Conservation (phyloP, 2,329 filamentous ascomycete species). For the Chaetoscypha palmicola region DNA sequence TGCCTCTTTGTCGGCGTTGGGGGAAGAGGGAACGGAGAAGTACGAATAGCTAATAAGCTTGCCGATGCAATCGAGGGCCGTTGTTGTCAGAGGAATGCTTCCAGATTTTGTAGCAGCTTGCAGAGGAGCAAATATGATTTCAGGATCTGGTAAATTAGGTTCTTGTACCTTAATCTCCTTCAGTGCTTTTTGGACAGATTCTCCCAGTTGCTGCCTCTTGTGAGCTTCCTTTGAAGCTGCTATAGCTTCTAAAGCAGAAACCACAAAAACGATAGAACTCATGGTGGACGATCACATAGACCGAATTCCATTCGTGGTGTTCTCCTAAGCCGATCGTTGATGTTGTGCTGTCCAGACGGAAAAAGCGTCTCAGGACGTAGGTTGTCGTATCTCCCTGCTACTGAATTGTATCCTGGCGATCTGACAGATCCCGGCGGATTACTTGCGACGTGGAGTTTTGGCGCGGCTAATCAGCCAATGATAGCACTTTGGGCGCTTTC, state of each 20-base stretch:
- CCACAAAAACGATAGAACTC: conserved; percentile 93
- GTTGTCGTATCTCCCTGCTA: no score
- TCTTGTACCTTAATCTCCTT: conserved; percentile 81
- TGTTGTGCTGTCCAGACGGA: background rate
- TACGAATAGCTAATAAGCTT: conserved; percentile 99
- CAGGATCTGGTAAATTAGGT: conserved; percentile 74
- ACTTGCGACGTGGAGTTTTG: background rate
- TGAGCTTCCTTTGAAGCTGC: conserved; percentile 85
- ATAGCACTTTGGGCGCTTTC: background rate
- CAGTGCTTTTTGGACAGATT: conserved; percentile 74
- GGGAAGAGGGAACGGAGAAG: conserved; percentile 66
- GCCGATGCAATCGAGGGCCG: conserved; percentile 93
- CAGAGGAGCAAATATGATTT: conserved; percentile 84
- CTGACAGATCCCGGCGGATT: background rate
- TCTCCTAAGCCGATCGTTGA: background rate
- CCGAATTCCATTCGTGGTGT: conserved; percentile 12
- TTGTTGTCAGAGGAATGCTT: conserved; percentile 79
- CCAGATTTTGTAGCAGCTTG: conserved; percentile 82
- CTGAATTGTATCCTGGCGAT: no score
- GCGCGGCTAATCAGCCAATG: background rate
- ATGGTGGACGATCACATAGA: conserved; percentile 47
- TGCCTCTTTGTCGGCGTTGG: conserved; percentile 33
- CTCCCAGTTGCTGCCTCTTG: conserved; percentile 75
- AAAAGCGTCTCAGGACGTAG: no score
- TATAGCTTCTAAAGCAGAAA: conserved; percentile 87